Percentiles rank a stretch among this genome's conserved stretches.
These are phyloP conservation scores for Citrus unshiu DNA, from an alignment of 345 rosid genomes.

Conservation along the genomic window DNA sequence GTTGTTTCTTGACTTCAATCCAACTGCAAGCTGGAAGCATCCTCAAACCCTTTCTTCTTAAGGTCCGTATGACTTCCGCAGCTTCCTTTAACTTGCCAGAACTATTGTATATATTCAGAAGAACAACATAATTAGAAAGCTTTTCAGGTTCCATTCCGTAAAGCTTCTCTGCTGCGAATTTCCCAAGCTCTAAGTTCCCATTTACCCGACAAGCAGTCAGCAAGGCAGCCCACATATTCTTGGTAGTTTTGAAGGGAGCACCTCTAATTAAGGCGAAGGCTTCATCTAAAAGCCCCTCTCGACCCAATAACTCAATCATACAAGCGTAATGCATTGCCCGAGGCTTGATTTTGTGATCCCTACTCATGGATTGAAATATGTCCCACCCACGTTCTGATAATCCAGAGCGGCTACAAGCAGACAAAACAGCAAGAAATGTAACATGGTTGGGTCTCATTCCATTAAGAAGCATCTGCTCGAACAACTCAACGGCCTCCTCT, in stretches of 20 bases:
- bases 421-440: slow-evolving; percentile 71
- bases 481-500: slow-evolving; percentile 60
- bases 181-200: slow-evolving; percentile 73
- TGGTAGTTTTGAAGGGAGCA: slow-evolving; percentile 65
- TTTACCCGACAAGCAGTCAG: slow-evolving; percentile 77
- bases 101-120: slow-evolving; percentile 69
- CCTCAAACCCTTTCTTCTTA: slow-evolving; percentile 68
- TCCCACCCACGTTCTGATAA: slow-evolving; percentile 71
- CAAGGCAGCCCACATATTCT: slow-evolving; percentile 92
- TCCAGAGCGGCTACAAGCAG: slow-evolving; percentile 78
- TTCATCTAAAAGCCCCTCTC: slow-evolving; percentile 77
- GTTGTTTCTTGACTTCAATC: slow-evolving; percentile 59
- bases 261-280: slow-evolving; percentile 66
- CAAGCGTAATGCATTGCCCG: slow-evolving; percentile 86
- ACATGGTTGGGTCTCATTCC: slow-evolving; percentile 67
- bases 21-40: slow-evolving; percentile 78
- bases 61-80: slow-evolving; percentile 52
- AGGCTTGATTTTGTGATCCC: slow-evolving; percentile 61
- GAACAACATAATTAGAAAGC: slow-evolving; percentile 70
- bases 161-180: slow-evolving; percentile 72
- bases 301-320: slow-evolving; percentile 75
- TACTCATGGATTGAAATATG: slow-evolving; percentile 62
- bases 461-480: slow-evolving; percentile 55
- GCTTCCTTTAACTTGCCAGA: slow-evolving; percentile 71
- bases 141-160: slow-evolving; percentile 82